Percentiles rank a stretch among this genome's conserved stretches.
Evolutionary conservation across 2,329 filamentous ascomycete genomes (phyloP).

Genomic region (Exutisphaerella laricina): DNA sequence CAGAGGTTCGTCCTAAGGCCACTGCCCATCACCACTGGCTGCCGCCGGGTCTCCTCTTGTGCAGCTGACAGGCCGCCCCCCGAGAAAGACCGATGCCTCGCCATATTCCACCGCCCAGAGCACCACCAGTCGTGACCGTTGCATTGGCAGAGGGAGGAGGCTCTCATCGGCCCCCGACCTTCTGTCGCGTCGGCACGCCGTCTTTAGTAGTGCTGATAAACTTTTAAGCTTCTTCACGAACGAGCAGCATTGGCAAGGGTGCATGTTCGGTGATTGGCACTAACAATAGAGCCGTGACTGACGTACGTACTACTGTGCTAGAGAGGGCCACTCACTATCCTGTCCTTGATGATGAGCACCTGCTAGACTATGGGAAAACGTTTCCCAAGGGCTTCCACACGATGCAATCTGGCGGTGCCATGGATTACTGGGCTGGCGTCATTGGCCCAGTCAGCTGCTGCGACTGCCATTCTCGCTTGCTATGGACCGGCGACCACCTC

Average conservation of each 20-base stretch:
- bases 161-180: slow-evolving; percentile 5
- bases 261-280: slow-evolving; percentile 12
- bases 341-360: slow-evolving; percentile 19
- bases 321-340: slow-evolving; percentile 11
- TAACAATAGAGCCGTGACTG: no score
- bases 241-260: slow-evolving; percentile 11
- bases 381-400: slow-evolving; percentile 25
- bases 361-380: slow-evolving; percentile 10
- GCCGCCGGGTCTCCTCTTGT: slow-evolving; percentile 18
- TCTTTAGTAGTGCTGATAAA: slow-evolving; percentile 13
- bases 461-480: slow-evolving; percentile 17
- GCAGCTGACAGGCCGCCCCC: slow-evolving; percentile 22
- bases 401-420: slow-evolving; percentile 32
- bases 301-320: slow-evolving; percentile 20
- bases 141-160: slow-evolving; percentile 7
- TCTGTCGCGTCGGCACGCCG: slow-evolving; percentile 6
- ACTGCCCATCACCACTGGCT: slow-evolving; percentile 3
- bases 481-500: slow-evolving; percentile 9
- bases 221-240: slow-evolving; percentile 17
- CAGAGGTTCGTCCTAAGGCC: slow-evolving; percentile 3
- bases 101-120: slow-evolving; percentile 16
- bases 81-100: slow-evolving; percentile 22
- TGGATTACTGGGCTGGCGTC: slow-evolving; percentile 28
- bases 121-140: slow-evolving; percentile 13
- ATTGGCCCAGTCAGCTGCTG: slow-evolving; percentile 18